A percentile compares a stretch with the other conserved stretches of the same genome.
These are phyloP conservation scores for Fraxinus dipetala DNA, from an alignment of 305 asterid species.

Conservation along the genomic window DNA sequence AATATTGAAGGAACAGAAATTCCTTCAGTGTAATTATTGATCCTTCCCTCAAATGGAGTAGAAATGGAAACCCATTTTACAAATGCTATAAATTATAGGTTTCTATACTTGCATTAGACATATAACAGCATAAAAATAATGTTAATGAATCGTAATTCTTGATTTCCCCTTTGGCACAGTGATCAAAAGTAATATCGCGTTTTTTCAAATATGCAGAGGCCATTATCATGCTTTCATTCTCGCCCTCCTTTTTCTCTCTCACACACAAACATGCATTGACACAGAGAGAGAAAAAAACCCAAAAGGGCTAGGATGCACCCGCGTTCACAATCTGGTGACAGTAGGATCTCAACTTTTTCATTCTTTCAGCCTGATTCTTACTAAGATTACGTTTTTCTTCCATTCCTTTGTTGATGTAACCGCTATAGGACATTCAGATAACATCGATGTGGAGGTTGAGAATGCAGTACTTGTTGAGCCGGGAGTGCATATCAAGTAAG, in stretches of 20 bases:
- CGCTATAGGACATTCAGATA: slow-evolving; percentile 32
- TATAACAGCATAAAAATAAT: background rate
- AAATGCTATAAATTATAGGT: background rate
- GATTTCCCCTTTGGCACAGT: background rate
- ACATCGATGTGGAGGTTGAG: slow-evolving; percentile 37
- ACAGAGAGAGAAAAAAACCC: background rate
- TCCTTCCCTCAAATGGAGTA: background rate
- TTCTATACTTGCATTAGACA: background rate
- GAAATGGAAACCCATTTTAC: background rate
- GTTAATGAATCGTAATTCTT: background rate
- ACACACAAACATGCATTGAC: background rate
- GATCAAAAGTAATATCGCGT: background rate
- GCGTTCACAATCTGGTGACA: background rate
- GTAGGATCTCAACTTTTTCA: background rate
- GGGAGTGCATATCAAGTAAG: slow-evolving; percentile 31
- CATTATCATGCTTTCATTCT: background rate
- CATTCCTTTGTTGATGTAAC: background rate
- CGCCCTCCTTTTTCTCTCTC: background rate
- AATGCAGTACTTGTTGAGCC: slow-evolving; percentile 29
- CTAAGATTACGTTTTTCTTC: background rate
- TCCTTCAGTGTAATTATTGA: background rate
- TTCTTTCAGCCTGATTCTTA: background rate
- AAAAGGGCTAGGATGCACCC: background rate
- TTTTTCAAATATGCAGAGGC: background rate
- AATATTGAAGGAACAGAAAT: background rate